Percentiles rank a stretch among this genome's conserved stretches.
Conservation (phyloP, 495 filamentous ascomycete genomes). For the Lasiosphaeria hispida region DNA sequence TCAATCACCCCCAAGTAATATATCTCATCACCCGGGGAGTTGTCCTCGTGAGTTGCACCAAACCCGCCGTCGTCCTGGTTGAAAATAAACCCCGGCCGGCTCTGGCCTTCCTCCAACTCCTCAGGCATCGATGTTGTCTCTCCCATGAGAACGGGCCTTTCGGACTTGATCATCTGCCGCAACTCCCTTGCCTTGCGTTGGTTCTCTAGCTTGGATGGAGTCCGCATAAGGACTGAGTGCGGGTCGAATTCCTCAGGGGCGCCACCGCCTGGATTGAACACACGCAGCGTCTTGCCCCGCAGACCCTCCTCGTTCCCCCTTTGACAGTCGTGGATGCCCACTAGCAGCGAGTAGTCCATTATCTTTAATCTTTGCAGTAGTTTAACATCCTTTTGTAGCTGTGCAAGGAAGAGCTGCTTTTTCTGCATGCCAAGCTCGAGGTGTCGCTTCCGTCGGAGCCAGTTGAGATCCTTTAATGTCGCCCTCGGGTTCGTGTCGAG, state of each 20-base stretch:
- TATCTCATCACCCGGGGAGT: slow-evolving; percentile 80
- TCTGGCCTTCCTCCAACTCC: slow-evolving; percentile 64
- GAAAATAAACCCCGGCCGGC: slow-evolving; percentile 61
- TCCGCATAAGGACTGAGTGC: slow-evolving; percentile 71
- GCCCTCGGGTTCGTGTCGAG: slow-evolving; percentile 85
- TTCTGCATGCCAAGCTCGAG: slow-evolving; percentile 86
- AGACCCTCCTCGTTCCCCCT: slow-evolving; percentile 94
- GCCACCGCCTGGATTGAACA: slow-evolving; percentile 89
- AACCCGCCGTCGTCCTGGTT: slow-evolving; percentile 94
- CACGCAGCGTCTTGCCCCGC: slow-evolving; percentile 88
- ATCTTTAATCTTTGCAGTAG: slow-evolving; percentile 85
- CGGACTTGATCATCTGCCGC: slow-evolving; percentile 84
- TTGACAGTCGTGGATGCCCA: slow-evolving; percentile 88
- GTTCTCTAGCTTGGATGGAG: slow-evolving; percentile 91
- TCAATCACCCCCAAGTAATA: slow-evolving; percentile 99
- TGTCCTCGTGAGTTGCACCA: slow-evolving; percentile 87
- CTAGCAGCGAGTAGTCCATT: slow-evolving; percentile 97
- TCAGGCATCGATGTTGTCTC: slow-evolving; percentile 85
- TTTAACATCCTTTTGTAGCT: slow-evolving; percentile 82
- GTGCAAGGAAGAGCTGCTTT: slow-evolving; percentile 79
- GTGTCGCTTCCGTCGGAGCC: slow-evolving; percentile 80
- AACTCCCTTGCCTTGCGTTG: slow-evolving; percentile 89
- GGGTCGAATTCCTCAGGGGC: slow-evolving; percentile 49
- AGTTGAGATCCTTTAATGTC: slow-evolving; percentile 95
- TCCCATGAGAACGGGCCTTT: slow-evolving; percentile 88